Percentiles rank a stretch among this genome's conserved stretches.
phyloP scores from a whole-genome alignment of 2,329 filamentous ascomycete genomes.

The Nothophoma quercina region DNA sequence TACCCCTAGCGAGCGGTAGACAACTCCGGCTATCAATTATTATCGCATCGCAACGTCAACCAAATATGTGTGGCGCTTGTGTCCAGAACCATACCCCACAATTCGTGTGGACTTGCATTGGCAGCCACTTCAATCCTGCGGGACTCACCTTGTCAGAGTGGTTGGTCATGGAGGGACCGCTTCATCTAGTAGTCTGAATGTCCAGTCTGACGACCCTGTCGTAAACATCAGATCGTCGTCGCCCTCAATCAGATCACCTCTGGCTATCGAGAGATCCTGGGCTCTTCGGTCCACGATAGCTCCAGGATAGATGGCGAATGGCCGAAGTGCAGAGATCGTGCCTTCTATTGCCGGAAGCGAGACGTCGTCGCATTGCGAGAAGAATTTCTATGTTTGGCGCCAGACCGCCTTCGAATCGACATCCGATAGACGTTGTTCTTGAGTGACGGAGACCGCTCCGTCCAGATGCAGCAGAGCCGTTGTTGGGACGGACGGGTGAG shows the following conservation, averaged over 20 bases:
- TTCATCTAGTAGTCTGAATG: background rate
- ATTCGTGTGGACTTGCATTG: background rate
- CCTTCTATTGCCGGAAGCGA: background rate
- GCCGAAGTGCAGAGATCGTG: background rate
- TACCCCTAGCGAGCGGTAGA: too few species aligned
- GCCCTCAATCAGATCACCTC: background rate
- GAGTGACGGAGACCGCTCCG: constrained; percentile 4
- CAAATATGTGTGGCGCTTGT: background rate
- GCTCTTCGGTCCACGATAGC: background rate
- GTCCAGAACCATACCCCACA: background rate
- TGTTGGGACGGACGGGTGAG: constrained; percentile 10
- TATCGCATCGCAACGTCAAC: background rate
- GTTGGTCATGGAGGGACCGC: background rate
- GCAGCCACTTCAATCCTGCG: background rate
- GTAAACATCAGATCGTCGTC: background rate
- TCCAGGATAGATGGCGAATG: background rate
- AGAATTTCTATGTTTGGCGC: background rate
- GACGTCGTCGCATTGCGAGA: background rate
- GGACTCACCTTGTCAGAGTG: background rate
- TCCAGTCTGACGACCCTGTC: background rate
- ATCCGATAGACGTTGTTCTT: background rate
- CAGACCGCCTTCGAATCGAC: constrained; percentile 2
- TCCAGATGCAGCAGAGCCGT: constrained; percentile 6
- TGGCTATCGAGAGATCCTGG: constrained; percentile 2
- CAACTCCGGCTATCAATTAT: too few species aligned